phyloP scores from a whole-genome alignment of 495 filamentous ascomycete genomes.

The Daldinia decipiens region DNA sequence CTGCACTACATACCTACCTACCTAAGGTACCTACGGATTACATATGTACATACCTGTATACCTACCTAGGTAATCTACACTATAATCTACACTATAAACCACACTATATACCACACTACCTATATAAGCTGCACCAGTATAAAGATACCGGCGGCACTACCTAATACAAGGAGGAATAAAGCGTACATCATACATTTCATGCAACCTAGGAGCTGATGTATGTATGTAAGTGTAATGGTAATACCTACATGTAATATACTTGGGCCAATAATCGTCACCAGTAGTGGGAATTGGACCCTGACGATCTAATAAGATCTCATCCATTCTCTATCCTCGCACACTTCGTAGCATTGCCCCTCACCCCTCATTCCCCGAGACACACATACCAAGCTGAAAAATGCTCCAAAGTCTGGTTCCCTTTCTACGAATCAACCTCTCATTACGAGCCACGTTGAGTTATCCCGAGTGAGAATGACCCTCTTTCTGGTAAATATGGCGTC shows the following conservation, averaged over 20 bases:
- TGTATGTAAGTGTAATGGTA: conserved; percentile 13
- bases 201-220: not conserved
- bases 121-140: not conserved
- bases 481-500: conserved; percentile 1
- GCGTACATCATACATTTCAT: too few relatives aligned
- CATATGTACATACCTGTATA: not conserved
- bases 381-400: not conserved
- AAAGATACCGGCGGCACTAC: conserved; percentile 8
- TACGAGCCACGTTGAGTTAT: conserved; percentile 32
- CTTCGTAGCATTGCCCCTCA: not conserved
- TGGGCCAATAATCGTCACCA: conserved; percentile 14
- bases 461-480: conserved; percentile 4
- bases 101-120: too few relatives aligned
- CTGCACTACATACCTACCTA: not conserved
- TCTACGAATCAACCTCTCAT: conserved; percentile 30
- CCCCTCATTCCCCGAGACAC: conserved; percentile 10
- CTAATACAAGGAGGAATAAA: conserved; percentile 1
- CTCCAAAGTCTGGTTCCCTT: conserved; percentile 1
- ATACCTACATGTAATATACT: conserved; percentile 12
- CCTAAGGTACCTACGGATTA: too few relatives aligned
- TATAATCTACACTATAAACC: conserved; percentile 5
- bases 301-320: conserved; percentile 37
- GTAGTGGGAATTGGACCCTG: conserved; percentile 36
- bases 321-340: conserved; percentile 9
- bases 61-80: not conserved